Percentiles rank a stretch among this genome's conserved stretches.
Conservation (phyloP, 2,329 filamentous ascomycete genomes). For the Calonectria crousiana region DNA sequence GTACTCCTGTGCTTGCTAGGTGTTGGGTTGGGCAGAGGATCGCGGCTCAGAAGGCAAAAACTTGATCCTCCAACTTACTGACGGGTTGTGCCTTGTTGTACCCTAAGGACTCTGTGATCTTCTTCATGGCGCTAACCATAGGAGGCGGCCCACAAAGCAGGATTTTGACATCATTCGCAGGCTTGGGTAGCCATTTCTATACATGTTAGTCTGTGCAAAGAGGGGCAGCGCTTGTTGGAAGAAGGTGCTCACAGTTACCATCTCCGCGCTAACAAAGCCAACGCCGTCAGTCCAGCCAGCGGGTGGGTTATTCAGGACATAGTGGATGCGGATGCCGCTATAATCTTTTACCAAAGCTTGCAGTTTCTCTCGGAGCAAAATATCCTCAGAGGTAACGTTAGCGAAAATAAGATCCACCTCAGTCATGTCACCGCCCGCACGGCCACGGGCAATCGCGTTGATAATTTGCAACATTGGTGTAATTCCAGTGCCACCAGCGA, state of each 20-base stretch:
- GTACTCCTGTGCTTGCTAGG: background rate
- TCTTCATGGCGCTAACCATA: constrained; percentile 97
- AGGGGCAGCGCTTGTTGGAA: background rate
- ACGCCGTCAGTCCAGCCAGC: constrained; percentile 90
- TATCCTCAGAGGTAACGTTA: constrained; percentile 92
- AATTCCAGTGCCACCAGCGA: constrained; percentile 95
- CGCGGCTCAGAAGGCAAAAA: constrained; percentile 84
- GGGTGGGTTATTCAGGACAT: constrained; percentile 92
- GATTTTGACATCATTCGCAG: constrained; percentile 88
- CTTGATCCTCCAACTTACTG: constrained; percentile 96
- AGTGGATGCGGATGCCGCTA: constrained; percentile 85
- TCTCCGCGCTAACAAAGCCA: constrained; percentile 92
- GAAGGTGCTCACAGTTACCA: constrained; percentile 78
- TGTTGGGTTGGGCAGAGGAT: background rate
- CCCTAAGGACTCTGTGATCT: constrained; percentile 86
- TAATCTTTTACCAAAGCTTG: constrained; percentile 82
- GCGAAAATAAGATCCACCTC: constrained; percentile 94
- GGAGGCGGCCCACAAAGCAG: constrained; percentile 93
- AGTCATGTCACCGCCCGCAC: constrained; percentile 82
- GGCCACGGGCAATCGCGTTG: constrained; percentile 85
- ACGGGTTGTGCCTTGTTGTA: constrained; percentile 92
- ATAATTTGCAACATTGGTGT: constrained; percentile 97
- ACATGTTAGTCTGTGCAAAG: background rate
- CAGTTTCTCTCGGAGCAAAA: constrained; percentile 89
- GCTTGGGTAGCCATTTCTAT: constrained; percentile 82